Percentiles rank a stretch among this genome's conserved stretches.
Conservation (phyloP, 139 green algal species). For the Coelastrella sp. region DNA sequence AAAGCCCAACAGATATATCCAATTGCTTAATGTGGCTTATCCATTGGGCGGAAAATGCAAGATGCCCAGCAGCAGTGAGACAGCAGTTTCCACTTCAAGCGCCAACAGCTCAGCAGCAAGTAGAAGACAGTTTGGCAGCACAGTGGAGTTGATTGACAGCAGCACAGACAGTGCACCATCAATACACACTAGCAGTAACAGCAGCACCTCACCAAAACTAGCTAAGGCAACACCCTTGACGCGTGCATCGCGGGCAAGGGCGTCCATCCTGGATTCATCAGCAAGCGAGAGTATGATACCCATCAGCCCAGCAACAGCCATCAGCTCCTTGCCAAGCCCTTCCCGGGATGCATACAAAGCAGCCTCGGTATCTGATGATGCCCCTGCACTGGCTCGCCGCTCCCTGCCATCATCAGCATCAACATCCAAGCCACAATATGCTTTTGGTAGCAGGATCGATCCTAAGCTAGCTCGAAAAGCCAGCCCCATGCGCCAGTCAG, state of each 20-base stretch:
- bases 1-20: slow-evolving; percentile 19
- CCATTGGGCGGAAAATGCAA: not conserved
- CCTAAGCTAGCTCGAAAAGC: not conserved
- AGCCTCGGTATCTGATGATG: not conserved
- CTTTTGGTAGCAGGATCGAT: slow-evolving; percentile 32
- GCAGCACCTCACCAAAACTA: not conserved
- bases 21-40: slow-evolving; percentile 27
- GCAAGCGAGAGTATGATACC: slow-evolving; percentile 15
- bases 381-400: not conserved
- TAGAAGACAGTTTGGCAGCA: not conserved
- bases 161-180: not conserved
- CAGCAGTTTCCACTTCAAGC: not conserved
- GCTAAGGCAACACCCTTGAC: not conserved
- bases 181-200: not conserved
- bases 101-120: not conserved
- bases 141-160: not conserved
- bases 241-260: not conserved
- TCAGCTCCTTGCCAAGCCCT: not conserved
- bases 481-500: slow-evolving; percentile 8
- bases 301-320: not conserved
- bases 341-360: not conserved
- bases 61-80: not conserved
- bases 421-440: slow-evolving; percentile 2
- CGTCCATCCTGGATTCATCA: slow-evolving; percentile 36
- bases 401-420: slow-evolving; percentile 17